phyloP scores from a whole-genome alignment of 169 alveolate genomes.

The Eimeria zaria region DNA sequence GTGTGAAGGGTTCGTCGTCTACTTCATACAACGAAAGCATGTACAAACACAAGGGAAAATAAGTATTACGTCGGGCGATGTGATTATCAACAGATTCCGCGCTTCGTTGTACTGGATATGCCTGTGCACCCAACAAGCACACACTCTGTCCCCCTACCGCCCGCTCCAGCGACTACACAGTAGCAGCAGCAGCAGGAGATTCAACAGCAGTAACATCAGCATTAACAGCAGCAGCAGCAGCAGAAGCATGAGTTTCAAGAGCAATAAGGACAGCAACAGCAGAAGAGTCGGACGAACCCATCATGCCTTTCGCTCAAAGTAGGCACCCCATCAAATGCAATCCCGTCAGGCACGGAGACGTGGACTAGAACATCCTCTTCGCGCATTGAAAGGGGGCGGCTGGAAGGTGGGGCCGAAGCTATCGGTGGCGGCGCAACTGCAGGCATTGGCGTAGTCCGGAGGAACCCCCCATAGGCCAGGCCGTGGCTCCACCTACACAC shows the following conservation, averaged over 20 bases:
- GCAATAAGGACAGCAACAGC: neutral
- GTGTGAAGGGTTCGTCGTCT: neutral
- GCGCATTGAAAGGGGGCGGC: neutral
- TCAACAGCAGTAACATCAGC: neutral
- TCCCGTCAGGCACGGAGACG: neutral
- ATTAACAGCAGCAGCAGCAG: constrained; percentile 9
- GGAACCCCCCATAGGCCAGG: constrained; percentile 54
- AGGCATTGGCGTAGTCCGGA: neutral
- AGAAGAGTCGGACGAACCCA: neutral
- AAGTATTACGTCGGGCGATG: constrained; percentile 36
- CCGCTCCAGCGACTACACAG: neutral
- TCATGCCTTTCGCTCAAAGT: constrained; percentile 1
- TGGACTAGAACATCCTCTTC: neutral
- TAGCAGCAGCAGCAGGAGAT: neutral
- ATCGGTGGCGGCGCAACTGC: neutral
- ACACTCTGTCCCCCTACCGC: neutral
- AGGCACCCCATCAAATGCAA: constrained; percentile 20
- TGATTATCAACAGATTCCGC: constrained; percentile 28
- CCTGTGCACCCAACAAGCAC: constrained; percentile 9
- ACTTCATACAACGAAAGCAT: neutral
- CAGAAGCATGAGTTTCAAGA: neutral
- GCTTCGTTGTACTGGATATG: constrained; percentile 49
- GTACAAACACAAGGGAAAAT: neutral
- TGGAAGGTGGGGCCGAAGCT: constrained; percentile 2
- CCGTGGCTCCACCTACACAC: constrained; percentile 40